Evolutionary conservation across 371 early-diverging fungal genomes (phyloP).

Genomic region (Amoeboaphelidium protococcarum): DNA sequence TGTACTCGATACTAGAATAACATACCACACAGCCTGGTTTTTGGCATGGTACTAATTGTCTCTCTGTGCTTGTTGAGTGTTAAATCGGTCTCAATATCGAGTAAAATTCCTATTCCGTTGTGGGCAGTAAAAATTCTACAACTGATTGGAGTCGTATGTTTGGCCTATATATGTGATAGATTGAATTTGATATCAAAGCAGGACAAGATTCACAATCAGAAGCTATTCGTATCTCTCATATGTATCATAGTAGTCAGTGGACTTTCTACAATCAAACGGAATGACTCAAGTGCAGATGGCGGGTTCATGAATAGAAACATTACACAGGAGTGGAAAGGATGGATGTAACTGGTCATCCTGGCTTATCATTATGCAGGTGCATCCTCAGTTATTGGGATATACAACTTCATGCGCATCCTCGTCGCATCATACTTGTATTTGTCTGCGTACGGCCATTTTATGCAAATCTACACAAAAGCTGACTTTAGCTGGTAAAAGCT

Average conservation of each 20-base stretch:
- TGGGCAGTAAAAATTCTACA: neutral
- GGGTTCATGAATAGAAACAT: conserved; percentile 35
- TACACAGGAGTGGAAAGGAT: conserved; percentile 62
- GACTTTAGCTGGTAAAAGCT: conserved; percentile 31
- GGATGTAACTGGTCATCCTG: conserved; percentile 54
- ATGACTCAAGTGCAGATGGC: conserved; percentile 14
- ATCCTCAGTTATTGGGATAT: conserved; percentile 26
- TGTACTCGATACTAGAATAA: conserved; percentile 18
- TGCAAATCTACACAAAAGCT: conserved; percentile 31
- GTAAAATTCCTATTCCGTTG: conserved; percentile 7
- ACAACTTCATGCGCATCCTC: conserved; percentile 34
- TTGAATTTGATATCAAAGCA: conserved; percentile 33
- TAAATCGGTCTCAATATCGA: conserved; percentile 16
- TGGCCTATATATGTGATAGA: conserved; percentile 17
- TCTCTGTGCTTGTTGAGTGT: conserved; percentile 14
- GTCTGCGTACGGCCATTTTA: conserved; percentile 50
- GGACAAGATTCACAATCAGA: conserved; percentile 22
- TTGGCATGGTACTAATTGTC: conserved; percentile 18
- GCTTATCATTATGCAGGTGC: conserved; percentile 40
- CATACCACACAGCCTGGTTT: conserved; percentile 27
- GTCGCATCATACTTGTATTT: conserved; percentile 49
- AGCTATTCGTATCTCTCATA: conserved; percentile 17
- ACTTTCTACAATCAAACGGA: conserved; percentile 15
- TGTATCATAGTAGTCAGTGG: conserved; percentile 17
- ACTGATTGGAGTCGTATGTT: neutral